These are phyloP conservation scores for Thuidium tamariscinum DNA, from an alignment of 225 moss, liverwort and hornwort species.

Conservation along the genomic window DNA sequence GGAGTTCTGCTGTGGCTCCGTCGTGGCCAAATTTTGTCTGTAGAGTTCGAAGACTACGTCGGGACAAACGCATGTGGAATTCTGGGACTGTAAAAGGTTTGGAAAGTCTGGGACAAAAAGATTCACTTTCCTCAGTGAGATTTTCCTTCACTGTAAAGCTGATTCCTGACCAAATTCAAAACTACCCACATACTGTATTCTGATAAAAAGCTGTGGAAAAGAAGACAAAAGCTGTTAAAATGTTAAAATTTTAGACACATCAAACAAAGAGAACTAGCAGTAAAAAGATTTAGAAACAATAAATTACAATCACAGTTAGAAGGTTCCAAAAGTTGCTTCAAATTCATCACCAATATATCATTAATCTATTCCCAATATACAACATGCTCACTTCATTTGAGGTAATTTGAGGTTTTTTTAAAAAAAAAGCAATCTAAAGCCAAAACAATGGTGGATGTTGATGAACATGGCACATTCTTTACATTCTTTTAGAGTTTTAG, in stretches of 20 bases:
- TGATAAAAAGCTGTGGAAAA: background rate
- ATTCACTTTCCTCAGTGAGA: background rate
- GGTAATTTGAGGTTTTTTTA: background rate
- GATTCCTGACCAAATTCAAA: background rate
- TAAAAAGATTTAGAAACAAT: background rate
- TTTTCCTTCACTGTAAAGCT: background rate
- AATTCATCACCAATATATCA: background rate
- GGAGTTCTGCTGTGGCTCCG: background rate
- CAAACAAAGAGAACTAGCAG: background rate
- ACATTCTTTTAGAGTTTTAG: fast-evolving
- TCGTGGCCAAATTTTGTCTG: background rate
- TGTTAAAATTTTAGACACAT: fast-evolving
- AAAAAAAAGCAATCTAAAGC: background rate
- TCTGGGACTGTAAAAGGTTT: background rate
- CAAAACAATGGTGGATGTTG: background rate
- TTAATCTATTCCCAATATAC: background rate
- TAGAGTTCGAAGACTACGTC: background rate
- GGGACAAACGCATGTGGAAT: background rate
- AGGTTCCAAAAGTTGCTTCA: background rate
- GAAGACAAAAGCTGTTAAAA: background rate
- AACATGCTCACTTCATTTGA: background rate
- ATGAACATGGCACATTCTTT: background rate
- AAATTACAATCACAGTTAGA: background rate
- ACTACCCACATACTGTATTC: no score
- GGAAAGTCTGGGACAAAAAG: background rate